Conservation (phyloP, 2,329 filamentous ascomycete species). For the Penicillium janthinellum region DNA sequence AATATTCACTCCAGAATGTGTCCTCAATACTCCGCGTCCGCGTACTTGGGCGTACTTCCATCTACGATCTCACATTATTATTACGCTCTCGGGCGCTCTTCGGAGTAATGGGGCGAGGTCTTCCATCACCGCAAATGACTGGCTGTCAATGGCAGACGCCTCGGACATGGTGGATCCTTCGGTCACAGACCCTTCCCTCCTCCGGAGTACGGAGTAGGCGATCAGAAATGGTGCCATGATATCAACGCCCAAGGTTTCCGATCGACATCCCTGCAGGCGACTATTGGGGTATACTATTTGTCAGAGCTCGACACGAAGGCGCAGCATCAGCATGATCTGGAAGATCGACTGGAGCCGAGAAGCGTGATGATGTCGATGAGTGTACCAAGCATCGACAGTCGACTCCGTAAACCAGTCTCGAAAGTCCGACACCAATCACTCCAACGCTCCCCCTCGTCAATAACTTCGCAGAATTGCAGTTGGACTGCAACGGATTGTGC, state of each 20-base stretch:
- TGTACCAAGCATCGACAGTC: too few relatives aligned
- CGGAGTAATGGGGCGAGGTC: background rate
- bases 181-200: background rate
- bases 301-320: background rate
- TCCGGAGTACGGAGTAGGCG: background rate
- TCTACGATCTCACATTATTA: background rate
- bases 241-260: background rate
- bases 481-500: background rate
- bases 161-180: background rate
- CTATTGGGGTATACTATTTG: background rate
- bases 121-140: background rate
- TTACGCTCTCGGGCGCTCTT: background rate
- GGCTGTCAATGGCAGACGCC: background rate
- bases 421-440: too few relatives aligned
- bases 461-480: background rate
- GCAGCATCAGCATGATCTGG: background rate
- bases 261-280: conserved; percentile 3
- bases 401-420: too few relatives aligned
- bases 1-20: background rate
- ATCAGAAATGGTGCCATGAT: background rate
- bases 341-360: background rate
- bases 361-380: too few relatives aligned
- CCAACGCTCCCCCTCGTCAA: too few relatives aligned
- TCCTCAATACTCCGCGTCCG: too few relatives aligned
- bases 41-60: too few relatives aligned